Conservation (phyloP, 257 asterid species). For the Osmanthus fragrans region DNA sequence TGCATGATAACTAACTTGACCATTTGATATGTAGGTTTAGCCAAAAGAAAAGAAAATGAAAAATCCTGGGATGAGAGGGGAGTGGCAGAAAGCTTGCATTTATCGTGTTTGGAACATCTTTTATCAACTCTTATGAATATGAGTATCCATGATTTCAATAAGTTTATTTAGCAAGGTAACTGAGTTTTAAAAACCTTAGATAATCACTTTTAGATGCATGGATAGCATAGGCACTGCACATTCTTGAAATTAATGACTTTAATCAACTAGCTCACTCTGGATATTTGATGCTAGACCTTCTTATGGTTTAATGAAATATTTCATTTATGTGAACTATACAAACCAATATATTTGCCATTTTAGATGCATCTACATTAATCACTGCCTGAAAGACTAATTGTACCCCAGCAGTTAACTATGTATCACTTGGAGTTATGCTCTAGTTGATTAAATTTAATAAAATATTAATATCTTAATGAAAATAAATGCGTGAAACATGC, state of each 20-base stretch:
- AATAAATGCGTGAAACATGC: not conserved
- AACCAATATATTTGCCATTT: not conserved
- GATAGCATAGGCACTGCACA: not conserved
- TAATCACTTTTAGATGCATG: not conserved
- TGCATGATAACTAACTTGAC: not conserved
- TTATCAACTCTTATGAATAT: too few relatives aligned
- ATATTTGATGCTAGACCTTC: too few relatives aligned
- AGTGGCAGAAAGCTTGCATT: too few relatives aligned
- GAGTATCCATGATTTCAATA: too few relatives aligned
- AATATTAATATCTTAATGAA: not conserved
- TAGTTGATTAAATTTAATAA: not conserved
- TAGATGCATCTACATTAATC: not conserved
- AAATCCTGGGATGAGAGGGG: too few relatives aligned
- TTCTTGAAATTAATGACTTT: too few relatives aligned
- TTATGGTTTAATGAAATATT: not conserved
- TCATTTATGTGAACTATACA: not conserved
- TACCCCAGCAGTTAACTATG: not conserved
- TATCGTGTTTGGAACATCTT: too few relatives aligned
- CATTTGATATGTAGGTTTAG: not conserved
- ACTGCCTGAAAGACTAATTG: not conserved
- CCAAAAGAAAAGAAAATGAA: not conserved
- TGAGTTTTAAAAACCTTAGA: not conserved
- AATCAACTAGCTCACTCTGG: too few relatives aligned
- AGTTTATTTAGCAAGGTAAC: not conserved
- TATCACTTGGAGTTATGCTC: not conserved